Evolutionary conservation across 495 filamentous ascomycete genomes (phyloP).

Genomic region (Pyronema domesticum): DNA sequence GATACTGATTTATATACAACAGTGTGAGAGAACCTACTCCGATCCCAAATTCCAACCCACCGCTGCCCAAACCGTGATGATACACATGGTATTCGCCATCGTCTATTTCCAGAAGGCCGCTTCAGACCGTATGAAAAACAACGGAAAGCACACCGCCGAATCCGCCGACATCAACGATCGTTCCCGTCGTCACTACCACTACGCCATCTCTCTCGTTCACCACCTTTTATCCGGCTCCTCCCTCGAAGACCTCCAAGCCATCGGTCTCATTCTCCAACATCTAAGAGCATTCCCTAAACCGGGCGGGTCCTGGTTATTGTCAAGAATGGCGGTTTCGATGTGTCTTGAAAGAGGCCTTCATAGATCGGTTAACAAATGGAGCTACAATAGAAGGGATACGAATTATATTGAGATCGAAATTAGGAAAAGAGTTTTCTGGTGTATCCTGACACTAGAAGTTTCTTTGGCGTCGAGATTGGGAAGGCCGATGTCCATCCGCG

Average conservation of each 20-base stretch:
- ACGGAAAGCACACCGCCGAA: conserved; percentile 24
- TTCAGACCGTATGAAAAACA: conserved; percentile 37
- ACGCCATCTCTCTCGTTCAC: conserved; percentile 46
- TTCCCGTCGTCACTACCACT: conserved; percentile 61
- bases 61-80: conserved; percentile 45
- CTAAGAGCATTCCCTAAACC: conserved; percentile 64
- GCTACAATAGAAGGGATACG: conserved; percentile 31
- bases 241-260: conserved; percentile 48
- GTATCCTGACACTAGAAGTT: conserved; percentile 41
- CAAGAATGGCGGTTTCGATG: conserved; percentile 39
- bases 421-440: conserved; percentile 62
- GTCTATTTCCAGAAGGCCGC: conserved; percentile 56
- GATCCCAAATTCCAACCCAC: conserved; percentile 41
- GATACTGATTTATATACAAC: conserved; percentile 7
- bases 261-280: conserved; percentile 49
- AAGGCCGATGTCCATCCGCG: conserved; percentile 50
- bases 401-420: conserved; percentile 49
- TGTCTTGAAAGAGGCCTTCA: conserved; percentile 59
- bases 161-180: conserved; percentile 27
- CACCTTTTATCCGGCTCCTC: conserved; percentile 41
- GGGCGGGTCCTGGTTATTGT: conserved; percentile 47
- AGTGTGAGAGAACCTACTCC: conserved; percentile 46
- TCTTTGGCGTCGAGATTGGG: conserved; percentile 55
- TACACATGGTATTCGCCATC: conserved; percentile 63
- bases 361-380: conserved; percentile 45